Evolutionary conservation across 1,139 yeast genomes (phyloP).

Genomic region (Zygoascus meyerae): DNA sequence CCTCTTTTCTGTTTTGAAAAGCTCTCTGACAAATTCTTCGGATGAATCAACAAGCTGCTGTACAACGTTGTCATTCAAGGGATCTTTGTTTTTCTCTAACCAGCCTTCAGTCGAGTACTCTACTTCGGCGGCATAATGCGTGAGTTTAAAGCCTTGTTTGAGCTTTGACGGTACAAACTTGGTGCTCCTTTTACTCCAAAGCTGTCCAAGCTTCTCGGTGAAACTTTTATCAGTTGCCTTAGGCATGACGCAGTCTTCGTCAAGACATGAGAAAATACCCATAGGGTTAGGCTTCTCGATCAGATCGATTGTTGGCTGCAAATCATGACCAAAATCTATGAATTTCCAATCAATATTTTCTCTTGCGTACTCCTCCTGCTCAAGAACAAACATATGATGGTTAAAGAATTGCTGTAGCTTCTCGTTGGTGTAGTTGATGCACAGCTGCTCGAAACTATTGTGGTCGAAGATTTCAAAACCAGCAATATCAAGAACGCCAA

Average conservation of each 20-base stretch:
- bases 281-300: conserved; percentile 72
- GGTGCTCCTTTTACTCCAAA: conserved; percentile 52
- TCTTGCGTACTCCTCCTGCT: conserved; percentile 88
- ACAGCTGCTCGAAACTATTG: conserved; percentile 92
- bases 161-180: conserved; percentile 68
- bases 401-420: conserved; percentile 94
- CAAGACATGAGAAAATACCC: conserved; percentile 83
- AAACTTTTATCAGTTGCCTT: conserved; percentile 79
- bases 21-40: conserved; percentile 45
- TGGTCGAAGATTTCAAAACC: conserved; percentile 93
- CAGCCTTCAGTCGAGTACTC: conserved; percentile 89
- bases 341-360: conserved; percentile 97
- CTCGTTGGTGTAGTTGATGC: conserved; percentile 95
- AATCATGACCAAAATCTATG: conserved; percentile 93
- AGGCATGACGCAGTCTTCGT: conserved; percentile 95
- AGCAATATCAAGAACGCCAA: conserved; percentile 94
- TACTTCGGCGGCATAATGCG: conserved; percentile 94
- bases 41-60: conserved; percentile 52
- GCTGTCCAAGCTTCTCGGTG: conserved; percentile 66
- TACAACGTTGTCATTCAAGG: conserved; percentile 72
- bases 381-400: conserved; percentile 94
- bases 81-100: conserved; percentile 94
- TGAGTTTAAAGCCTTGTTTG: conserved; percentile 55
- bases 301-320: conserved; percentile 89
- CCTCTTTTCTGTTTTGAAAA: conserved; percentile 36